A percentile compares a stretch with the other conserved stretches of the same genome.
Evolutionary conservation across 2,329 filamentous ascomycete species (phyloP).

Genomic region (Dothistroma pini): DNA sequence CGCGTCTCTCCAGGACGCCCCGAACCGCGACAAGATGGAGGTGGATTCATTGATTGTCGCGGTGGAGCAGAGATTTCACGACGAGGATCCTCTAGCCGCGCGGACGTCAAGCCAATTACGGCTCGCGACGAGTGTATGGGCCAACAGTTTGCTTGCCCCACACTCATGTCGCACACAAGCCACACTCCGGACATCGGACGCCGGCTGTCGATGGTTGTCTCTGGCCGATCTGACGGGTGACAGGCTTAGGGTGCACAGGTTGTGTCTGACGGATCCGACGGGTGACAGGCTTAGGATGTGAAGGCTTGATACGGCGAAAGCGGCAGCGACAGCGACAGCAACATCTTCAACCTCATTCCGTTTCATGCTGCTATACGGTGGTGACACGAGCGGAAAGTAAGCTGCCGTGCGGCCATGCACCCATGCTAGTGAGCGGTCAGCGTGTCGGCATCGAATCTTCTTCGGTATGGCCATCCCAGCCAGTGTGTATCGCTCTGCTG

Average conservation of each 20-base stretch:
- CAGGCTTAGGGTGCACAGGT: too few relatives aligned
- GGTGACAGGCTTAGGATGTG: too few relatives aligned
- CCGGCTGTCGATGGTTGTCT: background rate
- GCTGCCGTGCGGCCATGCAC: background rate
- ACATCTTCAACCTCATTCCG: background rate
- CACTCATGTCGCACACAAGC: background rate
- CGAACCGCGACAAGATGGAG: background rate
- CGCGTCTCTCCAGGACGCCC: background rate
- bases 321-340: background rate
- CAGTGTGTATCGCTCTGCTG: background rate
- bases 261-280: too few relatives aligned
- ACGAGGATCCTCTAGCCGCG: background rate
- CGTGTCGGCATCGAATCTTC: background rate
- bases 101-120: background rate
- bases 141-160: background rate
- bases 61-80: slow-evolving; percentile 2
- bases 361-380: background rate
- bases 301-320: too few relatives aligned
- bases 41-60: background rate
- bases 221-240: too few relatives aligned
- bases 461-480: background rate
- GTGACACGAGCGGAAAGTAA: background rate
- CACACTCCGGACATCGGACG: background rate
- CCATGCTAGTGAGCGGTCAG: background rate
- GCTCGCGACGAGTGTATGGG: background rate